These are phyloP conservation scores for Trichocomaceae sp. DNA, from an alignment of 2,329 filamentous ascomycete species.

Conservation along the genomic window DNA sequence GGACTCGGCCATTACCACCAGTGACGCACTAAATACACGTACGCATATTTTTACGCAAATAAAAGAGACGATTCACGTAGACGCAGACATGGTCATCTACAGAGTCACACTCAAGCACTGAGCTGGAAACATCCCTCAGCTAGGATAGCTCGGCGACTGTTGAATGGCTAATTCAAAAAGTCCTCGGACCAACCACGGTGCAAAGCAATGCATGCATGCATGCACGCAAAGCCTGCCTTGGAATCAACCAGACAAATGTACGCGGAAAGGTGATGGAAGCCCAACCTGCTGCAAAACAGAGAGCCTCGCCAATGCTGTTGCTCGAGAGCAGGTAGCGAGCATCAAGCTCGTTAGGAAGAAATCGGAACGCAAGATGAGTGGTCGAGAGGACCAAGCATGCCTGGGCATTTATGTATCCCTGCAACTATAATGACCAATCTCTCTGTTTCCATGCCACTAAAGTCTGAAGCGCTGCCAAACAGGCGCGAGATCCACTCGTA, in stretches of 20 bases:
- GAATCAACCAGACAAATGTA: background rate
- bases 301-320: constrained; percentile 2
- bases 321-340: background rate
- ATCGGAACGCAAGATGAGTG: constrained; percentile 6
- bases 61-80: background rate
- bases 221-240: background rate
- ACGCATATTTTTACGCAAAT: background rate
- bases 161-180: background rate
- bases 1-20: background rate
- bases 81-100: background rate
- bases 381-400: background rate
- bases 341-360: constrained; percentile 1
- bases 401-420: background rate
- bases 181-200: background rate
- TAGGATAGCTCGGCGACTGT: background rate
- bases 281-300: background rate
- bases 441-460: background rate
- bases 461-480: background rate
- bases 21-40: background rate
- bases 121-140: background rate
- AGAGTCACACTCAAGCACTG: background rate
- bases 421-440: background rate
- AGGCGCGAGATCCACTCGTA: constrained; percentile 4
- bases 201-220: background rate
- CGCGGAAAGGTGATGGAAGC: background rate